These are phyloP conservation scores for Eucalyptus dawsonii DNA, from an alignment of 345 rosid species.

Conservation along the genomic window DNA sequence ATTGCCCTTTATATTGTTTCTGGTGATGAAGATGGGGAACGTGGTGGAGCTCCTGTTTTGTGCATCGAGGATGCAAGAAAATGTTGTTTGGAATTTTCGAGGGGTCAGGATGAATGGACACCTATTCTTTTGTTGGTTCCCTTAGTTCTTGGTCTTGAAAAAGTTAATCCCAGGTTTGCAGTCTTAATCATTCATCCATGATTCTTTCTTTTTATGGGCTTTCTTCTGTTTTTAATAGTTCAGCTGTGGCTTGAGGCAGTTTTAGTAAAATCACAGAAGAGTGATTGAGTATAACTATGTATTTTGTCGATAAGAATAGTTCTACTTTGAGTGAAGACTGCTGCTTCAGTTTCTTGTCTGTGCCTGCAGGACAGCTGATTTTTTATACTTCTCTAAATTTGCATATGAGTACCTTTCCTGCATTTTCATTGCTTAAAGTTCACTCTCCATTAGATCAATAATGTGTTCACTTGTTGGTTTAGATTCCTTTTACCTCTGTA, in stretches of 20 bases:
- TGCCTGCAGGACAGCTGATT: not conserved
- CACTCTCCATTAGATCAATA: not conserved
- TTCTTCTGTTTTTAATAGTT: not conserved
- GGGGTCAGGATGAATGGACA: slow-evolving; percentile 52
- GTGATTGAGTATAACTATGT: not conserved
- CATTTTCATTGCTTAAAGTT: not conserved
- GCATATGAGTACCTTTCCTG: not conserved
- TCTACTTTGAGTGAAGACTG: not conserved
- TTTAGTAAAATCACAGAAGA: not conserved
- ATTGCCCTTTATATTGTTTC: slow-evolving; percentile 90
- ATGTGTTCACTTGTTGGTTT: not conserved
- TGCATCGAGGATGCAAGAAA: slow-evolving; percentile 70
- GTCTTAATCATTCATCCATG: not conserved
- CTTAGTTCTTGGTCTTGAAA: slow-evolving; percentile 89
- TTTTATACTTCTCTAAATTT: not conserved
- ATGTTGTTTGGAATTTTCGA: slow-evolving; percentile 59
- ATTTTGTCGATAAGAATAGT: not conserved
- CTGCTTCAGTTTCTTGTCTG: not conserved
- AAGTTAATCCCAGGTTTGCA: slow-evolving; percentile 76
- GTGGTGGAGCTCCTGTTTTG: slow-evolving; percentile 94
- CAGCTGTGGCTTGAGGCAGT: not conserved
- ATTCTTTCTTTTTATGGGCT: not conserved
- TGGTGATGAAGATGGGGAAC: slow-evolving; percentile 87
- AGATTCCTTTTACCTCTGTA: not conserved
- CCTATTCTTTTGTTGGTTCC: slow-evolving; percentile 89